Evolutionary conservation across 495 filamentous ascomycete genomes (phyloP).

Genomic region (Rhizodiscina lignyota): DNA sequence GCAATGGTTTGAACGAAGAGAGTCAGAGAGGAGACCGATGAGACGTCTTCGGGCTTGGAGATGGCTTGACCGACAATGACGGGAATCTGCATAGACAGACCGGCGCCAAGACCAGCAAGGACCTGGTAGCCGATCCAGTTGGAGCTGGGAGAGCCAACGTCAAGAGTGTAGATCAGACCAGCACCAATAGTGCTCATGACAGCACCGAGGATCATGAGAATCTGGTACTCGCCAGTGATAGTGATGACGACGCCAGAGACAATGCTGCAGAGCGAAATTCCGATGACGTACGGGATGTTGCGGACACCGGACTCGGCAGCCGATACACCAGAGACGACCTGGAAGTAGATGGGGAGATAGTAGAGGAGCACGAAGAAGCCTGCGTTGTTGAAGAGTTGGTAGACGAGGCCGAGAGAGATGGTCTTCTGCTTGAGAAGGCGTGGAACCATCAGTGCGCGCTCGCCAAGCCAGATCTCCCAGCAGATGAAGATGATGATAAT

Average conservation of each 20-base stretch:
- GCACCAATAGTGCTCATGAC: conserved; percentile 8
- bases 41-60: conserved; percentile 8
- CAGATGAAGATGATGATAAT: conserved; percentile 7
- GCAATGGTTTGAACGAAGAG: conserved; percentile 14
- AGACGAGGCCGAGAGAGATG: conserved; percentile 4
- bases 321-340: conserved; percentile 7
- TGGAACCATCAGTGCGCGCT: conserved; percentile 11
- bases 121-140: conserved; percentile 15
- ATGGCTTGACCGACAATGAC: conserved; percentile 11
- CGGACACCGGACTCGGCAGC: conserved; percentile 12
- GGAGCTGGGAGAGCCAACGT: conserved; percentile 4
- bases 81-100: conserved; percentile 11
- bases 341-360: conserved; percentile 21
- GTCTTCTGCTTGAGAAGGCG: conserved; percentile 6
- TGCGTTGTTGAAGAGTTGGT: conserved; percentile 9
- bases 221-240: conserved; percentile 2
- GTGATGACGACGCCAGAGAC: conserved; percentile 5
- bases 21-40: not conserved
- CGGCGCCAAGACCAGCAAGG: conserved; percentile 8
- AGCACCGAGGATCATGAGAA: conserved; percentile 8
- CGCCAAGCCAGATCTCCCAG: conserved; percentile 6
- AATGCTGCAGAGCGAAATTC: conserved; percentile 4
- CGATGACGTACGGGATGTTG: conserved; percentile 12
- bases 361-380: conserved; percentile 9
- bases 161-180: conserved; percentile 11